Percentiles rank a stretch among this genome's conserved stretches.
Conservation (phyloP, 495 filamentous ascomycete genomes). For the Podospora anserina region DNA sequence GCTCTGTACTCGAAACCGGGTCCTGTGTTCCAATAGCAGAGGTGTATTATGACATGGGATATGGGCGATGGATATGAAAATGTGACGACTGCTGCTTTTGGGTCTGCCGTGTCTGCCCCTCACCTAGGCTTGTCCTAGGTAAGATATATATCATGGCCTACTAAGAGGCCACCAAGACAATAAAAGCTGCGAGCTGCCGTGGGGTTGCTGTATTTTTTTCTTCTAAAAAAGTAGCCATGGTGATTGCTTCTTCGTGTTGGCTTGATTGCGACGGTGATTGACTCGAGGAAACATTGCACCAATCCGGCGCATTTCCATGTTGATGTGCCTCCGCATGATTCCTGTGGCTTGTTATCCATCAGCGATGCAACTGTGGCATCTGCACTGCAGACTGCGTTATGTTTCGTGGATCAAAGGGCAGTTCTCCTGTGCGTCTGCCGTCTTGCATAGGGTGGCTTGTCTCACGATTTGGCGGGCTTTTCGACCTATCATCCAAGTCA, state of each 20-base stretch:
- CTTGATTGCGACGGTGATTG: constrained; percentile 16
- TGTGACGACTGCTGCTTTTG: constrained; percentile 1
- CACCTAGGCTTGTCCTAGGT: neutral
- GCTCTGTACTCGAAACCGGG: constrained; percentile 20
- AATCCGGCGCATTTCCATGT: constrained; percentile 12
- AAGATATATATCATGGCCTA: neutral
- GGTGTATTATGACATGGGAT: constrained; percentile 19
- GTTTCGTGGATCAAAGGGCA: constrained; percentile 1
- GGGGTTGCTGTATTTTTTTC: constrained; percentile 1
- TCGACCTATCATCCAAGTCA: neutral
- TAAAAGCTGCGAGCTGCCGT: constrained; percentile 10
- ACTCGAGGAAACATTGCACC: constrained; percentile 16
- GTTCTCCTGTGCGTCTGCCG: neutral
- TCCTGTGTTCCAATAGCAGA: constrained; percentile 19
- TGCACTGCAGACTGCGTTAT: neutral
- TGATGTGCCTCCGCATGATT: constrained; percentile 1
- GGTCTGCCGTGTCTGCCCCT: constrained; percentile 9
- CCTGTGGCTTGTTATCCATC: constrained; percentile 9
- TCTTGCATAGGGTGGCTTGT: neutral
- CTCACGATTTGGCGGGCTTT: neutral
- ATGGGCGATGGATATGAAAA: neutral
- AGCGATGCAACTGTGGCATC: constrained; percentile 13
- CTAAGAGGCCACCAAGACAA: neutral
- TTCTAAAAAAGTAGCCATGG: constrained; percentile 8
- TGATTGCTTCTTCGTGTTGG: constrained; percentile 8